Conservation (phyloP, 768 basidiomycete genomes). For the Butyriboletus loyo region DNA sequence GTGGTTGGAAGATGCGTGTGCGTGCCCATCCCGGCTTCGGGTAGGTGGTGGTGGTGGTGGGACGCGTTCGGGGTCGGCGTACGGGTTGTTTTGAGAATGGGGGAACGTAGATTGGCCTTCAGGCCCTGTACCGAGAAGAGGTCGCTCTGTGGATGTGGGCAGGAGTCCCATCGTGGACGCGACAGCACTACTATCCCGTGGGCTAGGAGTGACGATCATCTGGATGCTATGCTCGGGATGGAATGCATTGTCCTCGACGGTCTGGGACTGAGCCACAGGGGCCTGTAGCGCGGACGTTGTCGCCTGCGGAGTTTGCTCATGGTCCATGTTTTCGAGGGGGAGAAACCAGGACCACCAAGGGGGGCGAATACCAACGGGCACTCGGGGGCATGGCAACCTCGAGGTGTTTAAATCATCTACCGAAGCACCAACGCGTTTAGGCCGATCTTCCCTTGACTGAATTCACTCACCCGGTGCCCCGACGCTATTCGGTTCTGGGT, state of each 20-base stretch:
- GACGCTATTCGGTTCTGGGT: background rate
- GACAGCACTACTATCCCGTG: background rate
- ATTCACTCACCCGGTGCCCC: background rate
- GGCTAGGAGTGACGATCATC: background rate
- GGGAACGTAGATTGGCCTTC: constrained; percentile 1
- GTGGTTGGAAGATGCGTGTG: constrained; percentile 14
- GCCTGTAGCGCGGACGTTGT: background rate
- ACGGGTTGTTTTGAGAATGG: constrained; percentile 2
- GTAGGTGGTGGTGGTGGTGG: constrained; percentile 2
- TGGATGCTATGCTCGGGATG: constrained; percentile 8
- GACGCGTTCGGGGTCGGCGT: constrained; percentile 4
- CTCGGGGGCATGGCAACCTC: background rate
- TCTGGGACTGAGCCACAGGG: background rate
- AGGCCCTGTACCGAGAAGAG: constrained; percentile 3
- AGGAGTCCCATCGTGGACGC: background rate
- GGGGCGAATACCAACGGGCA: background rate
- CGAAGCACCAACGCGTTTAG: background rate
- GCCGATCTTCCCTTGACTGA: background rate
- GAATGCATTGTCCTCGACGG: background rate
- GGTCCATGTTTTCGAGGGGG: constrained; percentile 17
- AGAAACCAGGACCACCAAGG: background rate
- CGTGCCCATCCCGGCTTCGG: constrained; percentile 17
- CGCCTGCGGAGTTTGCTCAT: background rate
- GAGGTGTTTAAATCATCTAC: background rate
- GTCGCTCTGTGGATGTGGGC: constrained; percentile 5